A percentile compares a stretch with the other conserved stretches of the same genome.
Evolutionary conservation across 306 rosid genomes (phyloP).

Genomic region (Cicer yamashitae): DNA sequence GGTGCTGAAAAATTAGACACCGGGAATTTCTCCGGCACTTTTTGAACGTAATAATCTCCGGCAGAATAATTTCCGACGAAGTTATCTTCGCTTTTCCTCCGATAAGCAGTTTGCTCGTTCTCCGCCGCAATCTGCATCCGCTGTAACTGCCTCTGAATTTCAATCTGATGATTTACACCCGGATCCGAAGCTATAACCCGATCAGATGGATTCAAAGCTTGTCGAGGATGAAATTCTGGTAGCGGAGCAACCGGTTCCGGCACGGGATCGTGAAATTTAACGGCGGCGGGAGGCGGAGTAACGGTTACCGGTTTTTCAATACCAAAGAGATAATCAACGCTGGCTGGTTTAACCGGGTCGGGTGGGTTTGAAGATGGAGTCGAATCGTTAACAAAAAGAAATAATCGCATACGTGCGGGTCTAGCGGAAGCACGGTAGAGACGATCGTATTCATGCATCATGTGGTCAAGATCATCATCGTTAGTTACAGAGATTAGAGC

Average conservation of each 20-base stretch:
- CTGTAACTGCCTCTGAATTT: conserved; percentile 75
- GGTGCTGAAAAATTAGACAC: conserved; percentile 41
- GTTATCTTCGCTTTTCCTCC: conserved; percentile 67
- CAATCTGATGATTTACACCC: conserved; percentile 49
- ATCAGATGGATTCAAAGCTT: conserved; percentile 36
- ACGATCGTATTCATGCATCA: conserved; percentile 98
- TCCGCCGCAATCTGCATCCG: conserved; percentile 68
- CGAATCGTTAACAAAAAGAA: conserved; percentile 53
- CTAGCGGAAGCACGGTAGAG: conserved; percentile 69
- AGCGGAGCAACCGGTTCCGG: conserved; percentile 57
- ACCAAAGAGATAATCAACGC: conserved; percentile 71
- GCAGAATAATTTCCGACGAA: conserved; percentile 52
- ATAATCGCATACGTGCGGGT: conserved; percentile 84
- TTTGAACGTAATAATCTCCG: conserved; percentile 71
- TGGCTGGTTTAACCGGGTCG: conserved; percentile 55
- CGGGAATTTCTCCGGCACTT: conserved; percentile 57
- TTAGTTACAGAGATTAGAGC: conserved; percentile 89
- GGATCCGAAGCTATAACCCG: conserved; percentile 62
- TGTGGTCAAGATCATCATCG: conserved; percentile 93
- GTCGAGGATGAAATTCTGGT: conserved; percentile 48
- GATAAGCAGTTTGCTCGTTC: conserved; percentile 59
- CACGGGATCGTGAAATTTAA: conserved; percentile 53
- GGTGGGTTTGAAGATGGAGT: conserved; percentile 2
- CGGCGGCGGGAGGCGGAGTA: conserved; percentile 40
- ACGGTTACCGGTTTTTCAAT: conserved; percentile 48